Conservation (phyloP, 805 yeast genomes). For the Naumovozyma castellii region DNA sequence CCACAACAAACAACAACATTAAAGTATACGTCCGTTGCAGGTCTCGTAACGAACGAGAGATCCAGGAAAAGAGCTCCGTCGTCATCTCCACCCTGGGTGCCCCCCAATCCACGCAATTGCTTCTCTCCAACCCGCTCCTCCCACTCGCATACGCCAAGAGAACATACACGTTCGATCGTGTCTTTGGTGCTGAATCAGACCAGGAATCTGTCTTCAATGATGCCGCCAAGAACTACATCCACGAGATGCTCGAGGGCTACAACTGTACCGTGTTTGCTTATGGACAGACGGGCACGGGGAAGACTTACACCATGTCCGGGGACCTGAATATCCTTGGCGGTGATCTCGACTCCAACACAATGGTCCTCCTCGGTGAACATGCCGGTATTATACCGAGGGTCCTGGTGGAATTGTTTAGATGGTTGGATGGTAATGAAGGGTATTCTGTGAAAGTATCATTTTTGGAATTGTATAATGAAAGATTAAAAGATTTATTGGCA, state of each 20-base stretch:
- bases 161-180: slow-evolving; percentile 64
- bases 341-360: slow-evolving; percentile 21
- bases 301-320: slow-evolving; percentile 68
- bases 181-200: slow-evolving; percentile 73
- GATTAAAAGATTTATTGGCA: slow-evolving; percentile 53
- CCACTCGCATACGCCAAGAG: slow-evolving; percentile 28
- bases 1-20: slow-evolving; percentile 29
- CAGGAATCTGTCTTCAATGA: slow-evolving; percentile 58
- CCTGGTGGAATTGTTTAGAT: slow-evolving; percentile 44
- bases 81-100: slow-evolving; percentile 44
- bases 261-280: slow-evolving; percentile 77
- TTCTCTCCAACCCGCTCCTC: slow-evolving; percentile 28
- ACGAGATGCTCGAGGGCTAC: slow-evolving; percentile 62
- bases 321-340: slow-evolving; percentile 41
- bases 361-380: slow-evolving; percentile 30
- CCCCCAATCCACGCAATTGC: slow-evolving; percentile 38
- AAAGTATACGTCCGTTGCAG: slow-evolving; percentile 50
- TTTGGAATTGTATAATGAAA: slow-evolving; percentile 77
- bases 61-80: slow-evolving; percentile 45
- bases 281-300: slow-evolving; percentile 86
- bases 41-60: slow-evolving; percentile 45
- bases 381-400: slow-evolving; percentile 61
- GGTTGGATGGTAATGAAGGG: slow-evolving; percentile 38
- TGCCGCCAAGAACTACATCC: slow-evolving; percentile 46
- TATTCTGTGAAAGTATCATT: slow-evolving; percentile 62